These are phyloP conservation scores for Harrya chromipes DNA, from an alignment of 768 basidiomycete species.

Conservation along the genomic window DNA sequence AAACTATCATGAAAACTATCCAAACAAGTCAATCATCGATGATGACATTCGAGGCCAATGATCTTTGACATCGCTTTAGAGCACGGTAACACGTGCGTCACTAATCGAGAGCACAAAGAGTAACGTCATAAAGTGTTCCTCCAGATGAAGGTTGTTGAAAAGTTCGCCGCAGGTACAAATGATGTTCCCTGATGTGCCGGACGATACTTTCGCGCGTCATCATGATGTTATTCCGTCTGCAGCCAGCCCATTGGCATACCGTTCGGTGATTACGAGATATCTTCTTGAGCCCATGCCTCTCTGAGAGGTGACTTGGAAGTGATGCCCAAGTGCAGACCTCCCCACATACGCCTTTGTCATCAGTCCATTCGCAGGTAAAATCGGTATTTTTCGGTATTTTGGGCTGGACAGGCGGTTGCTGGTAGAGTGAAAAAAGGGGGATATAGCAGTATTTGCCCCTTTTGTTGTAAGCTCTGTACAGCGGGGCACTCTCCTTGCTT, in stretches of 20 bases:
- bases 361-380: slow-evolving; percentile 8
- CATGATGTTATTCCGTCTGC: slow-evolving; percentile 6
- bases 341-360: slow-evolving; percentile 1
- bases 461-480: slow-evolving; percentile 1
- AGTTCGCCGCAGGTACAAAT: too few relatives aligned
- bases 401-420: not conserved
- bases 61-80: too few relatives aligned
- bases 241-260: slow-evolving; percentile 13
- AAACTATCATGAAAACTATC: too few relatives aligned
- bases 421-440: slow-evolving; percentile 8
- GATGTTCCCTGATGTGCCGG: slow-evolving; percentile 12
- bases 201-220: slow-evolving; percentile 22
- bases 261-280: not conserved
- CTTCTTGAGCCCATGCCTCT: slow-evolving; percentile 12
- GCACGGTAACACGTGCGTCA: too few relatives aligned
- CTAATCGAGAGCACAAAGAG: too few relatives aligned
- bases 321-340: not conserved
- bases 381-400: too few relatives aligned
- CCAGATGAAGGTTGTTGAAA: too few relatives aligned
- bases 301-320: slow-evolving; percentile 12
- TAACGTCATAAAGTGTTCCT: too few relatives aligned
- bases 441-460: slow-evolving; percentile 3
- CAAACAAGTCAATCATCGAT: too few relatives aligned
- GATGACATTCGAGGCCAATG: too few relatives aligned
- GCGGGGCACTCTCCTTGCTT: not conserved